Conservation (phyloP, 768 basidiomycete species). For the Agaricus blazei region DNA sequence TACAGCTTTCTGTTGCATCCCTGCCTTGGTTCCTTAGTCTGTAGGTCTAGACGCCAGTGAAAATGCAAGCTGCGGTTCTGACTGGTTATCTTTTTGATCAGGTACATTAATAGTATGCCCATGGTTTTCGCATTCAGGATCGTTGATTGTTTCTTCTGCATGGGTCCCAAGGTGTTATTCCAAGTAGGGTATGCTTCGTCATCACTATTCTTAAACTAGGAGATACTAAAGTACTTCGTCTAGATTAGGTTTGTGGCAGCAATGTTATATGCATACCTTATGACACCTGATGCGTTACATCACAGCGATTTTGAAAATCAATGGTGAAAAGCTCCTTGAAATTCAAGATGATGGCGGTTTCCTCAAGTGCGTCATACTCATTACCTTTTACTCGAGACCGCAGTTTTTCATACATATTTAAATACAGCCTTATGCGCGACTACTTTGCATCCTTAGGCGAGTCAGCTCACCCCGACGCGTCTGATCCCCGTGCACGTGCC, state of each 20-base stretch:
- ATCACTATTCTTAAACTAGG: background rate
- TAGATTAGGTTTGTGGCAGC: slow-evolving; percentile 1
- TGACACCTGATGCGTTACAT: background rate
- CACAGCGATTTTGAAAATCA: slow-evolving; percentile 93
- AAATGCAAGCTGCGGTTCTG: background rate
- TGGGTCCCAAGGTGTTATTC: slow-evolving; percentile 98
- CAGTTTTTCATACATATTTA: background rate
- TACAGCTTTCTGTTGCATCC: slow-evolving; percentile 95
- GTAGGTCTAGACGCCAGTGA: slow-evolving; percentile 40
- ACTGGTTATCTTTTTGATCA: slow-evolving; percentile 17
- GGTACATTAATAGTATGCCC: slow-evolving; percentile 91
- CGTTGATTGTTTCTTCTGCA: slow-evolving; percentile 96
- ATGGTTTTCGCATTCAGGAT: slow-evolving; percentile 98
- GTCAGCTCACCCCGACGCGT: slow-evolving; percentile 87
- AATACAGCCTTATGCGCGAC: slow-evolving; percentile 79
- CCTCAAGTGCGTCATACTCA: slow-evolving; percentile 60
- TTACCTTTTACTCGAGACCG: background rate
- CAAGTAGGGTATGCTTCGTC: slow-evolving; percentile 83
- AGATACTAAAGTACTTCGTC: background rate
- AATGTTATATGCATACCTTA: slow-evolving; percentile 10
- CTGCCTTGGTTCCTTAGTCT: slow-evolving; percentile 98
- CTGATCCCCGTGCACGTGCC: slow-evolving; percentile 84
- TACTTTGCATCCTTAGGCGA: slow-evolving; percentile 93
- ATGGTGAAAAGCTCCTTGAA: slow-evolving; percentile 86
- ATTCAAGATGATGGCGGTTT: slow-evolving; percentile 97